Conservation (phyloP, 352 stramenopile genomes). For the Phytopythium vexans region DNA sequence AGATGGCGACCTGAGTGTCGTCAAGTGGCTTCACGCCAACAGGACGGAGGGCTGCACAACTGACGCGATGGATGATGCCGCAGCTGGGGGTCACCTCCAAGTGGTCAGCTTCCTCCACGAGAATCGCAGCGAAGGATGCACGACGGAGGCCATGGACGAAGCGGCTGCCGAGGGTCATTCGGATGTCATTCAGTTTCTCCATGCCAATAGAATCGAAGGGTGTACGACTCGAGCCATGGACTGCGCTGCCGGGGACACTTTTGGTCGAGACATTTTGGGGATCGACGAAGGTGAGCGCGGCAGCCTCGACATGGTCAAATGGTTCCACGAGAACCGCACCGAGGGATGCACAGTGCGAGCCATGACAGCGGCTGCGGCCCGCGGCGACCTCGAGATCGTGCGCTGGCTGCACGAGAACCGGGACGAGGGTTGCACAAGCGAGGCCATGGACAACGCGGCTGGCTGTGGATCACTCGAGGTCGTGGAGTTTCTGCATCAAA, state of each 20-base stretch:
- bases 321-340: constrained; percentile 21
- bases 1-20: constrained; percentile 25
- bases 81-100: constrained; percentile 19
- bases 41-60: constrained; percentile 26
- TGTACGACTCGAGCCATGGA: constrained; percentile 32
- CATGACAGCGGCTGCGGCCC: constrained; percentile 28
- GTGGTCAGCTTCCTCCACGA: constrained; percentile 21
- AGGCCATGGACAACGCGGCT: constrained; percentile 16
- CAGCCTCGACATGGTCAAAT: constrained; percentile 3
- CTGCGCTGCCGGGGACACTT: constrained; percentile 9
- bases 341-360: constrained; percentile 27
- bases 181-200: constrained; percentile 20
- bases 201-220: constrained; percentile 12
- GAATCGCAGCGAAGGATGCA: constrained; percentile 22
- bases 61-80: constrained; percentile 16
- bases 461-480: constrained; percentile 16
- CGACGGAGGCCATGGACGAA: constrained; percentile 21
- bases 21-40: constrained; percentile 23
- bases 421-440: constrained; percentile 14
- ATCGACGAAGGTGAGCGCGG: too few species aligned
- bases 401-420: constrained; percentile 26
- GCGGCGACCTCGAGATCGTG: constrained; percentile 22
- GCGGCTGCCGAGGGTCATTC: constrained; percentile 18
- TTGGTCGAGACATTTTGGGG: too few species aligned
- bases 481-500: constrained; percentile 19